phyloP scores from a whole-genome alignment of 495 filamentous ascomycete genomes.

The Penicillium angulare region DNA sequence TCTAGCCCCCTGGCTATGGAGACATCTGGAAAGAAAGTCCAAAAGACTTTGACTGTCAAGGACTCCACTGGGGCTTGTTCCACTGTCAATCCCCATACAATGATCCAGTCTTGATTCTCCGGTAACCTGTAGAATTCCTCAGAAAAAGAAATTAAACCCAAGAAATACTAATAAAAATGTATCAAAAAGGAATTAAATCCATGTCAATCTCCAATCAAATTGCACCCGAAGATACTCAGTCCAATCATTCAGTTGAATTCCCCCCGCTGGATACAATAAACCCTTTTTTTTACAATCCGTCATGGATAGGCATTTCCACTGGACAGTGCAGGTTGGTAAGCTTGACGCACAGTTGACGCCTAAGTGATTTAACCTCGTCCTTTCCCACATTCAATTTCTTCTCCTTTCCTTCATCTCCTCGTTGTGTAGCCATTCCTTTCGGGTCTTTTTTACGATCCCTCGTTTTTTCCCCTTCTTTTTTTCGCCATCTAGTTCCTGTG shows the following conservation, averaged over 20 bases:
- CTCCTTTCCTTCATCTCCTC: conserved; percentile 6
- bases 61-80: background rate
- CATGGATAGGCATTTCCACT: no score
- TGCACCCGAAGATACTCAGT: background rate
- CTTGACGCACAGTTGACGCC: conserved; percentile 14
- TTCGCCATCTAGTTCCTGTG: conserved; percentile 31
- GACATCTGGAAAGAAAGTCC: background rate
- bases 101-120: conserved; percentile 5
- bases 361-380: conserved; percentile 13
- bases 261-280: background rate
- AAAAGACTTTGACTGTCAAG: background rate
- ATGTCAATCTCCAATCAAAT: no score
- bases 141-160: no score
- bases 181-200: background rate
- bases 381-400: background rate
- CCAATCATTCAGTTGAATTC: background rate
- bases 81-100: conserved; percentile 2
- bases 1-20: conserved; percentile 5
- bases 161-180: background rate
- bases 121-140: conserved; percentile 6
- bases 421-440: conserved; percentile 16
- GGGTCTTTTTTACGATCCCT: conserved; percentile 12
- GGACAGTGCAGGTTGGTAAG: conserved; percentile 7
- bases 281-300: no score
- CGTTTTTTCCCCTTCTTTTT: conserved; percentile 11